Base-by-base conservation (phyloP, 78 protist genomes). In the Chrysochromulina tobinii region DNA sequence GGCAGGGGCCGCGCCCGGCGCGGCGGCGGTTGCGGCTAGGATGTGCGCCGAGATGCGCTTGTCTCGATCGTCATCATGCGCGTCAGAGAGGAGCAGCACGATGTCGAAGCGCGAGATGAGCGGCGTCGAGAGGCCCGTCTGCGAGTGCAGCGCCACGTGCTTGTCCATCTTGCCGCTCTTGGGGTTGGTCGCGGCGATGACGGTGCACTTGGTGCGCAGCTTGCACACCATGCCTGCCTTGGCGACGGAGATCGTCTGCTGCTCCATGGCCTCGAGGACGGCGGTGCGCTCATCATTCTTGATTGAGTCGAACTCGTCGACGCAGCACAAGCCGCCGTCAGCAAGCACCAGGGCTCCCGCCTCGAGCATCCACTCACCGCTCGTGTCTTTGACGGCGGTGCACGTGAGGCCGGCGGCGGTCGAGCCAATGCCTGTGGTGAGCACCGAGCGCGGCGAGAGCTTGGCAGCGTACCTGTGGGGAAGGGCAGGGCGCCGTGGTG, bases 311-410 rank as follows among this genome's bases (percentile, higher is more conserved):
- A 99, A 97, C 81, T 99, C 99, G 89, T 99, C 99, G 25, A 99
- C 98, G 93, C 99, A 97, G 81, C 99, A 99, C 18, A 99, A 48
- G 48, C 99, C 99, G 23, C 99, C 99, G 88, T 99, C 99, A 0
- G 99, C 99, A 25, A 99, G 59, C 18, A 99, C 99, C 54, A 99
- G 94, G 1, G 99, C 99, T 12, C 99, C 99, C 0, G 99, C 99
- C 72, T 55, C n/a, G 48, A 73, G 94, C 69, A 87, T 93, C 96
- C 23, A 96, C 96, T 5, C 94, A 54, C 97, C 96, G 18, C 96
- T 87, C 14, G 53, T 2, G 4, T 96, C 97, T 2, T 81, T 27
- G 23, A 75, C 91, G 8, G 98, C 98, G 14, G 96, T 50, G 25
- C 92, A 97, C 15, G 98, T 97, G 38, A 97, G 91, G 11, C 98